These are phyloP conservation scores for Salisapilia sapeloensis DNA, from an alignment of 352 stramenopile species.

Conservation along the genomic window DNA sequence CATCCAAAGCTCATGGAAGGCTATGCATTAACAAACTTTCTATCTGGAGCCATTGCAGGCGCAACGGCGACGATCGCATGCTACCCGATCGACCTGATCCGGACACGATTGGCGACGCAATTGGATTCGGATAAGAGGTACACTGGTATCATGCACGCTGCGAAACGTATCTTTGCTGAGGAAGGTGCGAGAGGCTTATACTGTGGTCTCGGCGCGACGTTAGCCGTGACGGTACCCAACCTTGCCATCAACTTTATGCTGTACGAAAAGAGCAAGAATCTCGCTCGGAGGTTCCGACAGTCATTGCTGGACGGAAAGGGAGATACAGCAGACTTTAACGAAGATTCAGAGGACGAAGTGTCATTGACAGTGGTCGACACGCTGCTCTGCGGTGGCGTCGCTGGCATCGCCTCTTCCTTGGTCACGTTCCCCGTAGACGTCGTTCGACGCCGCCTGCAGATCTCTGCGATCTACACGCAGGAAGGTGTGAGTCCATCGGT, in stretches of 20 bases:
- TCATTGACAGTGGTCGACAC: conserved; percentile 67
- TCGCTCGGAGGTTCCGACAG: conserved; percentile 57
- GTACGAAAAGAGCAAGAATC: conserved; percentile 89
- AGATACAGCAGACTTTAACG: conserved; percentile 9
- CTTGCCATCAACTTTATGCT: conserved; percentile 93
- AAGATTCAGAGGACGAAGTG: conserved; percentile 1
- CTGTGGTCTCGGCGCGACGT: conserved; percentile 82
- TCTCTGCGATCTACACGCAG: conserved; percentile 75
- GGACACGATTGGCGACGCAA: conserved; percentile 88
- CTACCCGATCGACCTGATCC: conserved; percentile 94
- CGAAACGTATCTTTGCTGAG: conserved; percentile 81
- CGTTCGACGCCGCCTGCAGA: conserved; percentile 88
- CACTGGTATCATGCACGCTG: conserved; percentile 85
- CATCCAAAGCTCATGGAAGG: conserved; percentile 51
- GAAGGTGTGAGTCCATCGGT: conserved; percentile 57
- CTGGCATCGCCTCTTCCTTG: conserved; percentile 83
- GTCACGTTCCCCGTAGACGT: conserved; percentile 94
- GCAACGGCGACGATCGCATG: conserved; percentile 77
- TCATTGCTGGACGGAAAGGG: conserved; percentile 14
- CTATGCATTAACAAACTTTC: conserved; percentile 63
- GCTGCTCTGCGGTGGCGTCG: conserved; percentile 80
- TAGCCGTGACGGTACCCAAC: conserved; percentile 92
- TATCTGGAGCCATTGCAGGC: conserved; percentile 44
- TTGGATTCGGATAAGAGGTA: conserved; percentile 81
- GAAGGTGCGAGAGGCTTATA: conserved; percentile 88